Evolutionary conservation across 2,329 filamentous ascomycete species (phyloP), one percentile per base, ranked within the genome.

Genomic region (Curvularia sp.): DNA sequence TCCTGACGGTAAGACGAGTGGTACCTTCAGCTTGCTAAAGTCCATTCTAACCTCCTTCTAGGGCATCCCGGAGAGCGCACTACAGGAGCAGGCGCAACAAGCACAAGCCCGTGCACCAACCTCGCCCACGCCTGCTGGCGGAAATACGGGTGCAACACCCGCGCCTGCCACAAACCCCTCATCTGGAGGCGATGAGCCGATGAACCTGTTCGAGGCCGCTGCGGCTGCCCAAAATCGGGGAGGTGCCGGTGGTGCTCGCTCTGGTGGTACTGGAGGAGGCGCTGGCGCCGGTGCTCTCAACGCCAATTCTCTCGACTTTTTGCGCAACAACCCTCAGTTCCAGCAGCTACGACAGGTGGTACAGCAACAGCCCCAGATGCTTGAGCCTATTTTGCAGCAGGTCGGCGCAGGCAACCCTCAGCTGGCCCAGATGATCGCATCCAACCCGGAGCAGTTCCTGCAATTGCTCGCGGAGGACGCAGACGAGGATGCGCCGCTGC

Each of bases 281-380:
- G 84, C 80, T 28, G 84, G 81, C 53, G 79, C 76, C 19, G 78
- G 74, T 53, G 81, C 78, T 45, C 80, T 80, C 57, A 85, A 86
- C 39, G 80, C 91, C 25, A 90, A 89, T 25, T 96, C 93, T 73
- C 86, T 99, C 57, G 94, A 98, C 65, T 98, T 97, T 77, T 83
- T 99, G 55, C 89, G 95, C 73, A 92, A 93, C 79, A 98, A 98
- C 77, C 89, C 93, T 23, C 94, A 98, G 79, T 99, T 99, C 81
- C 95, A 98, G 80, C 95, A 99, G 80, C 86, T 99, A 59, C 90
- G 95, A 63, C 93, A 97, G 80, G 89, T 99, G 21, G 94, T 99
- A 43, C 95, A 99, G 80, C 93, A 97, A 78, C 92, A 98, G 77
- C 95, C 95, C 18, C 91, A 95, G 77, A 99, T 99, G 95, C 89